Percentiles rank a stretch among this genome's conserved stretches.
Evolutionary conservation across 2,329 filamentous ascomycete species (phyloP).

Genomic region (Pestalotiopsis sp.): DNA sequence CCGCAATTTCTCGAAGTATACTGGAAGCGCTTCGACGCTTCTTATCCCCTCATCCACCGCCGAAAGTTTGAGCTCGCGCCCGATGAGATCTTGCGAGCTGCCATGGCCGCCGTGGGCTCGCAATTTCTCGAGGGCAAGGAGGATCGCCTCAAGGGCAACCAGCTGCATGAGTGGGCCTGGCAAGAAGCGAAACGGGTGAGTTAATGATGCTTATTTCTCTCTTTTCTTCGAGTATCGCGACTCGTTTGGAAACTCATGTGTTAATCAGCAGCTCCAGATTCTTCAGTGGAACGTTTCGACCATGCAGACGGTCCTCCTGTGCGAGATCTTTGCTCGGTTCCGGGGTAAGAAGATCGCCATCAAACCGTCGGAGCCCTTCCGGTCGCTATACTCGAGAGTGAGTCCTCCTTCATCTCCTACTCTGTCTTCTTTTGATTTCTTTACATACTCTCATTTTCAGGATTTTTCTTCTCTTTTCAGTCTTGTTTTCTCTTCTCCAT

Average conservation of each 20-base stretch:
- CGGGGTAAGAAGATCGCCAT: slow-evolving; percentile 52
- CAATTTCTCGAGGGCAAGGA: slow-evolving; percentile 52
- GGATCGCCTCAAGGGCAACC: slow-evolving; percentile 51
- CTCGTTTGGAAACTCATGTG: slow-evolving; percentile 4
- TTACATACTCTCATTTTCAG: slow-evolving; percentile 34
- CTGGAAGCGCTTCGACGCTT: slow-evolving; percentile 53
- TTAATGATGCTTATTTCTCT: slow-evolving; percentile 17
- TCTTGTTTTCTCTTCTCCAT: slow-evolving; percentile 34
- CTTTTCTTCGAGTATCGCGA: background rate
- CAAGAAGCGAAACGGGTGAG: slow-evolving; percentile 54
- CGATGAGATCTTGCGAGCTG: slow-evolving; percentile 51
- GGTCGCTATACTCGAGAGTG: slow-evolving; percentile 56
- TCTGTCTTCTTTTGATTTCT: slow-evolving; percentile 29
- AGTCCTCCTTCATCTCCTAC: slow-evolving; percentile 41
- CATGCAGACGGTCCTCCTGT: slow-evolving; percentile 58
- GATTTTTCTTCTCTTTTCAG: slow-evolving; percentile 31
- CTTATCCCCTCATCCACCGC: slow-evolving; percentile 55
- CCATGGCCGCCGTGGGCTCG: slow-evolving; percentile 61
- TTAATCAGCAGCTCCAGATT: slow-evolving; percentile 35
- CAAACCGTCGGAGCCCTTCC: slow-evolving; percentile 51
- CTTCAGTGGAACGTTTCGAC: slow-evolving; percentile 51
- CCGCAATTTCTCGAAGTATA: slow-evolving; percentile 55
- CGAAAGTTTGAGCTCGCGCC: slow-evolving; percentile 43
- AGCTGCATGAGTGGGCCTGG: slow-evolving; percentile 55
- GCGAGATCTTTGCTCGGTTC: slow-evolving; percentile 59